These are phyloP conservation scores for Metschnikowia amazonensis DNA, from an alignment of 805 yeast species.

Conservation along the genomic window DNA sequence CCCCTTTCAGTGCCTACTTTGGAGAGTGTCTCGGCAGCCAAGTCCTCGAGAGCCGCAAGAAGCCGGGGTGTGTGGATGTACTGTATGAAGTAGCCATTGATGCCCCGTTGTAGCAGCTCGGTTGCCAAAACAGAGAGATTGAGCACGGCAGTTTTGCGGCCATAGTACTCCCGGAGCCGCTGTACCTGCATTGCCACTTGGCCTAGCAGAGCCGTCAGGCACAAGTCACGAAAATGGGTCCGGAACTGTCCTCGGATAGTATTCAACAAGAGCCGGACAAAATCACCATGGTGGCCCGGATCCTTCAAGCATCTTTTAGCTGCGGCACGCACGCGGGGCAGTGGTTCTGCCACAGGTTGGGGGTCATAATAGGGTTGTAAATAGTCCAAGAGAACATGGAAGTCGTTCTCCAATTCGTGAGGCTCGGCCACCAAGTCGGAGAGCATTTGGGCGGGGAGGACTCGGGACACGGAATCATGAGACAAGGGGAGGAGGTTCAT, in stretches of 20 bases:
- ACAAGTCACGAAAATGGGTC: constrained; percentile 10
- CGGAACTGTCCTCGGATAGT: constrained; percentile 26
- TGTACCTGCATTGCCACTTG: constrained; percentile 15
- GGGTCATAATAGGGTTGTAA: constrained; percentile 29
- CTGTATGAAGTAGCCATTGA: constrained; percentile 27
- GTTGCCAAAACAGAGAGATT: constrained; percentile 20
- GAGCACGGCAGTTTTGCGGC: constrained; percentile 21
- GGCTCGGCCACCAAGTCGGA: constrained; percentile 14
- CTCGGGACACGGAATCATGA: constrained; percentile 8
- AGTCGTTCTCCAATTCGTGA: constrained; percentile 33
- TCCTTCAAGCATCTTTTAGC: constrained; percentile 36
- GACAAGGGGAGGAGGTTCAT: constrained; percentile 6
- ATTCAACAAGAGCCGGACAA: constrained; percentile 31
- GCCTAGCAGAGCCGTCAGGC: constrained; percentile 1
- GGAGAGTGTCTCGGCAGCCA: constrained; percentile 1
- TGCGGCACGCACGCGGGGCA: constrained; percentile 35
- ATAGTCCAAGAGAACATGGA: constrained; percentile 32
- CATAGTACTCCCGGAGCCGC: constrained; percentile 23
- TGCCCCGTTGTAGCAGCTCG: constrained; percentile 26
- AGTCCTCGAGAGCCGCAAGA: constrained; percentile 4
- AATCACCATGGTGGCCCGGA: constrained; percentile 29
- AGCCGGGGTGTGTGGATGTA: constrained; percentile 13
- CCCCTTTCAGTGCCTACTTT: background rate
- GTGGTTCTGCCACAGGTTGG: constrained; percentile 22
- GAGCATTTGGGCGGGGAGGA: constrained; percentile 13